Base-by-base conservation (phyloP, 2,329 filamentous ascomycete species). In the Ophiostoma tasmaniense region DNA sequence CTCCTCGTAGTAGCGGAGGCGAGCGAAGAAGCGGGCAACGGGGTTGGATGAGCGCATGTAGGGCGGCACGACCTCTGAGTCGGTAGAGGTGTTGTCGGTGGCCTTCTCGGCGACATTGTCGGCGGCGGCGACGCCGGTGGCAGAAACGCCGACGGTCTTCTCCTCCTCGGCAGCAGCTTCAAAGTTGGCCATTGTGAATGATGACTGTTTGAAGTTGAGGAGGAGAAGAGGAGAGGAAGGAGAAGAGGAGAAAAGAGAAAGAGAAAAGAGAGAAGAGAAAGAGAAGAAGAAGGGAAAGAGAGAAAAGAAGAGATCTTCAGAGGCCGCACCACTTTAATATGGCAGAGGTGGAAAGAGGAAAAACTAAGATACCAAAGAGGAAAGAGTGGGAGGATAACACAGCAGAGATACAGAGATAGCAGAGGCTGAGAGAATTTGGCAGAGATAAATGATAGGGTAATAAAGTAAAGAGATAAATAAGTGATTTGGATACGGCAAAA, bases 1-100 rank as follows among this genome's bases (percentile, higher is more conserved):
- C 17, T 75, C 75, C 70, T 84, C 83, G 68, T 79, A 77, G 64
- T 75, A 72, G 65, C 80, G 80, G n/a, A 82, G 71, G 35, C 70
- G 76, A 30, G 73, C 77, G 45, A 82, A 73, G 64, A 80, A 71
- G 11, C 75, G 75, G 75, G 30, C 71, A 3, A 72, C 14, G 28
- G 64, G 52, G 66, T 69, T 71, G 55, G 70, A 66, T 5, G 64
- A 69, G 37, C 65, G 64, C 62, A 72, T 22, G 64, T 72, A 71
- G 8, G 69, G 42, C 22, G 72, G 71, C 20, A 71, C 20, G 37
- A 69, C 66, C 25, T 61, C 50, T 13, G 50, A 65, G 33, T 55
- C 39, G 30, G 67, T 59, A 20, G 65, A 69, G 20, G 67, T 35
- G 28, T 61, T 25, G 42, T 37, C 35, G 17, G 42, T 25, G 7